These are phyloP conservation scores for Pichia sp. DNA, from an alignment of 1,139 yeast species.

Conservation along the genomic window DNA sequence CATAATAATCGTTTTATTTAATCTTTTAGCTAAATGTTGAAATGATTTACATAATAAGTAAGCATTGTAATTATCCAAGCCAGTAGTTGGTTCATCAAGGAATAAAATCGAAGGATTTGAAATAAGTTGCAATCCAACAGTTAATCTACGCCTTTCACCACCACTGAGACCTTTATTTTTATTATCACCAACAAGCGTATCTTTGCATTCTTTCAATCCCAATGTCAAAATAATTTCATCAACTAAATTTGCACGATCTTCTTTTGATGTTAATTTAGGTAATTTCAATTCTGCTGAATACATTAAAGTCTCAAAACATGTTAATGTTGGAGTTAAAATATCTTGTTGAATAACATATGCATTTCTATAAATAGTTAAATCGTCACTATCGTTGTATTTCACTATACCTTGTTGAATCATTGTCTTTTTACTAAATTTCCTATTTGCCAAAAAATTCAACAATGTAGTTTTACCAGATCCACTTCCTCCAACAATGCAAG, in stretches of 20 bases:
- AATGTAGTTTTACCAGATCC: conserved; percentile 86
- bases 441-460: conserved; percentile 61
- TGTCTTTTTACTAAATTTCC: conserved; percentile 37
- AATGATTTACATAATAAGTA: conserved; percentile 58
- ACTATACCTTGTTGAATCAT: conserved; percentile 26
- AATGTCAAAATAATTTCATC: conserved; percentile 56
- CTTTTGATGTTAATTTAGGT: conserved; percentile 36
- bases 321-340: conserved; percentile 60
- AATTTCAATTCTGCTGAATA: conserved; percentile 69
- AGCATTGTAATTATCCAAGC: conserved; percentile 76
- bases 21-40: conserved; percentile 45
- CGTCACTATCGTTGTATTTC: conserved; percentile 34
- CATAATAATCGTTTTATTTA: conserved; percentile 64
- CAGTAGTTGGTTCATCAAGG: conserved; percentile 87
- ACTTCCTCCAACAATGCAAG: conserved; percentile 79
- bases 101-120: conserved; percentile 72
- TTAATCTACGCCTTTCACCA: conserved; percentile 75
- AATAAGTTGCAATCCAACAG: conserved; percentile 71
- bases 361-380: conserved; percentile 35
- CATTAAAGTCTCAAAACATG: conserved; percentile 62
- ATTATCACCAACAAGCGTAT: conserved; percentile 50
- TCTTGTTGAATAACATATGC: conserved; percentile 80
- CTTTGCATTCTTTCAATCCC: conserved; percentile 57
- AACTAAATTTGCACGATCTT: conserved; percentile 42
- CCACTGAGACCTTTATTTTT: conserved; percentile 73